Base-by-base conservation (phyloP, 202 grass and related monocot genomes). In the Panicum hallii region DNA sequence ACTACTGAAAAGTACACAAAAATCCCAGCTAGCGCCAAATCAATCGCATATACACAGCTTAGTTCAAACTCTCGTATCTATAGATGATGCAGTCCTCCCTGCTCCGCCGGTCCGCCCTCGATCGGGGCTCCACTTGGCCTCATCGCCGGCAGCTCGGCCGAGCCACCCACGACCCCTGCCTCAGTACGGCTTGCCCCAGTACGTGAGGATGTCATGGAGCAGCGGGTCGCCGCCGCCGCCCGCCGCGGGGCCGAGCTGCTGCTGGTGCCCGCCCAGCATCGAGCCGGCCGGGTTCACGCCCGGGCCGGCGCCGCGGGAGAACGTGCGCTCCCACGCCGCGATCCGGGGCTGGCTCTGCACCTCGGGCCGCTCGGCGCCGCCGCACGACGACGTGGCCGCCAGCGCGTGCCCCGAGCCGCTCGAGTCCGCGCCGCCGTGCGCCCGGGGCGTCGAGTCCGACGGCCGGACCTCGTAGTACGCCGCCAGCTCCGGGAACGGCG, bases 311-410 rank as follows among this genome's bases (percentile, higher is more conserved):
- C 52, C 32, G 60, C 30, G 16, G 50, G 86, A 63, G 78, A 94
- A 92, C 20, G 76, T 80, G 83, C 82, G 88, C 79, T 97, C 94
- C 94, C 94, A 97, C 67, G 90, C 89, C 72, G 67, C 87, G 70
- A 94, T 83, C 76, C 53, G 92, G 56, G 89, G 91, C 89, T 88
- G 89, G 88, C 91, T 97, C 91, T 97, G 87, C 73, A 97, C 94
- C 87, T 97, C 94, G 5, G 81, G 75, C 77, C 94, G 81, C 79
- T 97, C 94, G 48, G 22, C 32, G 49, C 84, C 56, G 67, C 75
- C 86, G 66, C 80, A 86, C 30, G 84, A 77, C 54, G 58, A 68
- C 52, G 73, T 38, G 14, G 56, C 75, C 23, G 85, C 61, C 36
- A 88, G 76, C 67, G 91, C 83, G 60, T 97, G 94, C 15, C 88